phyloP scores from a whole-genome alignment of 352 stramenopile genomes.

The Phytophthora sansomeana region DNA sequence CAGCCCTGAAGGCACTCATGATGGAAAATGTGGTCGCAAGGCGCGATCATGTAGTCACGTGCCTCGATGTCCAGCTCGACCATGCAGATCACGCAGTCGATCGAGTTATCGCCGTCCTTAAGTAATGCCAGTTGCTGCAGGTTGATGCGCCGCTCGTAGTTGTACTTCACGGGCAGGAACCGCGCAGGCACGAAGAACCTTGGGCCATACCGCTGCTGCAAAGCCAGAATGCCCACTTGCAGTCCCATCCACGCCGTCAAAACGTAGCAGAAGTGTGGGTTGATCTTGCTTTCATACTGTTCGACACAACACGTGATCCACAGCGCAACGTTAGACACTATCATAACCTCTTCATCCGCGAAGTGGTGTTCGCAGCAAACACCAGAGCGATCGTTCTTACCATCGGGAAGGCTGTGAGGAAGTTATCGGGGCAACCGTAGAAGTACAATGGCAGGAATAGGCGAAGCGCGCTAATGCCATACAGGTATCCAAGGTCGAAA shows the following conservation, averaged over 20 bases:
- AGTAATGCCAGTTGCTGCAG: constrained; percentile 72
- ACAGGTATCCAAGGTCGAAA: constrained; percentile 95
- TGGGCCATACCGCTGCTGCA: constrained; percentile 94
- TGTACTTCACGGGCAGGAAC: constrained; percentile 97
- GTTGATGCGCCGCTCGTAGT: constrained; percentile 94
- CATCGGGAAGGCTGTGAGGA: constrained; percentile 89
- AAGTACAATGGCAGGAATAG: constrained; percentile 97
- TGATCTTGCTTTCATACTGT: constrained; percentile 78
- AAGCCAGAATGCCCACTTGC: constrained; percentile 92
- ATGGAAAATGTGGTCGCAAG: constrained; percentile 98
- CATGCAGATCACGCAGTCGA: constrained; percentile 91
- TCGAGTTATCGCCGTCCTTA: constrained; percentile 67
- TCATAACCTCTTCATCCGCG: constrained; percentile 8
- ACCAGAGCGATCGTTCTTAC: constrained; percentile 39
- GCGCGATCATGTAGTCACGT: constrained; percentile 96
- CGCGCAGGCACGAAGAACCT: constrained; percentile 96
- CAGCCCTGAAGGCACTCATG: constrained; percentile 94
- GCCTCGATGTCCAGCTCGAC: constrained; percentile 80
- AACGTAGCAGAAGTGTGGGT: constrained; percentile 71
- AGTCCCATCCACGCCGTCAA: constrained; percentile 93
- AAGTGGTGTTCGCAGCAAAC: neutral
- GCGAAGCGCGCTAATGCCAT: constrained; percentile 94
- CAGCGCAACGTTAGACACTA: constrained; percentile 19
- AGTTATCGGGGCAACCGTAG: constrained; percentile 94
- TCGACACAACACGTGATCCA: constrained; percentile 9